These are phyloP conservation scores for Paracoccidioides brasiliensis DNA, from an alignment of 2,329 filamentous ascomycete genomes.

Conservation along the genomic window DNA sequence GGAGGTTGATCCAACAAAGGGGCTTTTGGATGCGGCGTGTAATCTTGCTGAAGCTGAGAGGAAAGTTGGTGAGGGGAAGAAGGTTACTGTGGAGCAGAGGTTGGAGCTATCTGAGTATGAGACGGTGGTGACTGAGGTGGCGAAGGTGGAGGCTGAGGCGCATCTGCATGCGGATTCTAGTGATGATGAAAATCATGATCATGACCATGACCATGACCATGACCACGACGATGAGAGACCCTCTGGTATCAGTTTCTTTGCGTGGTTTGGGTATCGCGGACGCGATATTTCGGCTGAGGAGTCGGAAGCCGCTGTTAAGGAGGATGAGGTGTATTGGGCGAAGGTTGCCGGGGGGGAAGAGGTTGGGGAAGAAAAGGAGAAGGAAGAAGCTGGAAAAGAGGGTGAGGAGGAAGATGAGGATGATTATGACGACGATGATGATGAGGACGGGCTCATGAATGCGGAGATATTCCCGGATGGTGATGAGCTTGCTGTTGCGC, in stretches of 20 bases:
- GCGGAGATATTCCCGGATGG: conserved; percentile 81
- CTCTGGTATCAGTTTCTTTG: conserved; percentile 67
- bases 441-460: conserved; percentile 50
- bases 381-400: conserved; percentile 32
- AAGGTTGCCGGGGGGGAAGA: conserved; percentile 39
- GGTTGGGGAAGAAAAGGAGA: conserved; percentile 33
- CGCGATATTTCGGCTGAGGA: conserved; percentile 60
- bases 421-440: conserved; percentile 48
- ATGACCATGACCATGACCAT: conserved; percentile 26
- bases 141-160: conserved; percentile 19
- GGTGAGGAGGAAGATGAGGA: conserved; percentile 42
- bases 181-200: conserved; percentile 22
- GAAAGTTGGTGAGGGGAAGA: conserved; percentile 29
- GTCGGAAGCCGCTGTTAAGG: conserved; percentile 47
- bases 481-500: conserved; percentile 64
- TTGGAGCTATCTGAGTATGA: conserved; percentile 40
- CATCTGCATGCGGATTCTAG: neutral
- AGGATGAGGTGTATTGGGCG: conserved; percentile 46
- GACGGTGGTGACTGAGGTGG: conserved; percentile 40
- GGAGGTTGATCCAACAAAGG: conserved; percentile 70
- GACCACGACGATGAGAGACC: conserved; percentile 37
- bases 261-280: conserved; percentile 72
- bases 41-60: conserved; percentile 54
- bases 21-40: conserved; percentile 60
- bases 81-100: conserved; percentile 36